A percentile compares a stretch with the other conserved stretches of the same genome.
These are phyloP conservation scores for Discostella pseudostelligera DNA, from an alignment of 108 stramenopile genomes.

Conservation along the genomic window DNA sequence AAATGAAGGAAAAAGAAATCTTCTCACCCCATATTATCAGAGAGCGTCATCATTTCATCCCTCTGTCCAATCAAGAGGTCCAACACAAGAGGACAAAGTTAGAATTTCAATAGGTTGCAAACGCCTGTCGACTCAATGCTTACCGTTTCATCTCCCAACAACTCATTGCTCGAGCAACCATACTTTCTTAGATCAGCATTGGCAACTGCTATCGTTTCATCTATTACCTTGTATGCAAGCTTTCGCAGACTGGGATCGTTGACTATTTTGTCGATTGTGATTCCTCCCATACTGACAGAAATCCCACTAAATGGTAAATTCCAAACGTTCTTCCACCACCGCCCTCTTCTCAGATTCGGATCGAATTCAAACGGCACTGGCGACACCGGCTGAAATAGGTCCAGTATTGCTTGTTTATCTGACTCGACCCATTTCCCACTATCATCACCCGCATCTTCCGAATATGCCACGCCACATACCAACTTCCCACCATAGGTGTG, in stretches of 20 bases:
- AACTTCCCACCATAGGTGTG: slow-evolving; percentile 69
- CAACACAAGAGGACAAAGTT: background rate
- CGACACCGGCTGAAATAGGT: slow-evolving; percentile 55
- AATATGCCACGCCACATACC: slow-evolving; percentile 37
- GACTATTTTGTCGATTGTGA: slow-evolving; percentile 81
- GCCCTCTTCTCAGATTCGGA: slow-evolving; percentile 53
- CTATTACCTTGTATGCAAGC: slow-evolving; percentile 70
- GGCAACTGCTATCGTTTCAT: slow-evolving; percentile 77
- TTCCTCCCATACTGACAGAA: slow-evolving; percentile 85
- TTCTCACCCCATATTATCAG: slow-evolving; percentile 67
- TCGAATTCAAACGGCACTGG: slow-evolving; percentile 60
- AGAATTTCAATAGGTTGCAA: background rate
- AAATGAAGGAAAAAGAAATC: background rate
- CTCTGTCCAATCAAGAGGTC: slow-evolving; percentile 25
- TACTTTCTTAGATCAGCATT: slow-evolving; percentile 67
- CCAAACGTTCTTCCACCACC: slow-evolving; percentile 88
- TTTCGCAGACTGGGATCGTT: slow-evolving; percentile 65
- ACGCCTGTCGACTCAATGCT: background rate
- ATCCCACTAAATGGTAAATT: slow-evolving; percentile 89
- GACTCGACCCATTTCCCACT: slow-evolving; percentile 28
- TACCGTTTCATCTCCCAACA: slow-evolving; percentile 34
- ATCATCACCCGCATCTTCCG: slow-evolving; percentile 35
- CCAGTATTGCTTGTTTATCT: slow-evolving; percentile 48
- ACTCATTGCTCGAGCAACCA: slow-evolving; percentile 33
- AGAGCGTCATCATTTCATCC: slow-evolving; percentile 68